Evolutionary conservation across 345 rosid genomes (phyloP).

Genomic region (Camelina sativa): DNA sequence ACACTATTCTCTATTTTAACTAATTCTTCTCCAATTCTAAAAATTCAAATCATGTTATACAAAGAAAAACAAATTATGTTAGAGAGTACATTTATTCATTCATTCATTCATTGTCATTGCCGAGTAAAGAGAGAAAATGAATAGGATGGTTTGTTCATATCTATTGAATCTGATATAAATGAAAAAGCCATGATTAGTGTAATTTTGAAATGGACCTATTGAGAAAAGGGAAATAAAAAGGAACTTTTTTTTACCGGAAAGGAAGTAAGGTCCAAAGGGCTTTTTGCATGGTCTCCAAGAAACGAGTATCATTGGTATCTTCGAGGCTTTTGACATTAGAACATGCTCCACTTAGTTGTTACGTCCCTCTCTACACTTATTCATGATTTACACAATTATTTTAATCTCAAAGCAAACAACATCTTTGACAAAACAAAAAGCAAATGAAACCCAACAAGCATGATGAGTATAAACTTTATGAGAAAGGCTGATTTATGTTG

Average conservation of each 20-base stretch:
- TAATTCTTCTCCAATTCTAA: too few relatives aligned
- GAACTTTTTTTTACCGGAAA: slow-evolving; percentile 46
- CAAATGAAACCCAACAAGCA: slow-evolving; percentile 7
- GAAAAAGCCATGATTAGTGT: neutral
- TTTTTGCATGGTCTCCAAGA: slow-evolving; percentile 84
- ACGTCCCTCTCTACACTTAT: slow-evolving; percentile 8
- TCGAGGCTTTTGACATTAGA: slow-evolving; percentile 58
- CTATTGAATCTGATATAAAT: neutral
- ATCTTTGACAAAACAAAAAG: slow-evolving; percentile 13
- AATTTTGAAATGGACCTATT: slow-evolving; percentile 4
- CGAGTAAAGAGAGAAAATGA: neutral
- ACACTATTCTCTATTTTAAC: too few relatives aligned
- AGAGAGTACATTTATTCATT: neutral
- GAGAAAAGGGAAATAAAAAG: slow-evolving; percentile 29
- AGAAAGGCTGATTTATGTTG: neutral
- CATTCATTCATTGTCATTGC: neutral
- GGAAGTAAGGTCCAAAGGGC: slow-evolving; percentile 42
- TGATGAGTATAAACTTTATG: slow-evolving; percentile 13
- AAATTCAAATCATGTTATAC: too few relatives aligned
- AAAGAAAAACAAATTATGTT: too few relatives aligned
- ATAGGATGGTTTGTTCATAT: neutral
- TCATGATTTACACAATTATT: slow-evolving; percentile 5
- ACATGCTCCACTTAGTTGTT: slow-evolving; percentile 23
- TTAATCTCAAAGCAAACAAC: slow-evolving; percentile 17
- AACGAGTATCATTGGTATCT: slow-evolving; percentile 53